Percentiles rank a stretch among this genome's conserved stretches.
phyloP scores from a whole-genome alignment of 176 grass and related monocot species.

The Metroxylon sagu region DNA sequence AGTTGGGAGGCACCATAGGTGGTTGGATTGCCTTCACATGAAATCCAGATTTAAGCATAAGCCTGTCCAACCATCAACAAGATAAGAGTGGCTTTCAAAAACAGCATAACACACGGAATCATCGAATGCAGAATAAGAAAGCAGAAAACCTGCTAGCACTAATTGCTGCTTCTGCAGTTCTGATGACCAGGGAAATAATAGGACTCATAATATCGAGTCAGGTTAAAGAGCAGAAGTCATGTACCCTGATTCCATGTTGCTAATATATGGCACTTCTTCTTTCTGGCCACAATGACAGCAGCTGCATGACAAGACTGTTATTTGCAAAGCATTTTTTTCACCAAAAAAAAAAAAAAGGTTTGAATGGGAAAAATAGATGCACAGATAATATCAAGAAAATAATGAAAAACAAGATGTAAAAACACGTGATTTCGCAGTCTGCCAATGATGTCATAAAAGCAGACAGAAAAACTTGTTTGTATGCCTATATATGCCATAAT shows the following conservation, averaged over 20 bases:
- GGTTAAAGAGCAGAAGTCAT: conserved; percentile 59
- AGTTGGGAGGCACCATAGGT: conserved; percentile 76
- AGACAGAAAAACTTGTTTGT: too few species aligned
- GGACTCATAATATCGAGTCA: conserved; percentile 55
- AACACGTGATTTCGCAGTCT: too few species aligned
- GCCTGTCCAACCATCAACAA: conserved; percentile 23
- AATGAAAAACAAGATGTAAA: too few species aligned
- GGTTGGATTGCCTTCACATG: conserved; percentile 82
- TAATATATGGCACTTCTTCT: conserved; percentile 65
- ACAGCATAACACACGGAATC: too few species aligned
- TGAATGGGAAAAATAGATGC: too few species aligned
- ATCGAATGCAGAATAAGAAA: too few species aligned
- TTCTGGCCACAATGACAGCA: conserved; percentile 52
- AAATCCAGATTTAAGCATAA: conserved; percentile 84
- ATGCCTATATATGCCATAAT: too few species aligned
- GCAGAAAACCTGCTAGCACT: conserved; percentile 61
- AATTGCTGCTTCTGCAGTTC: conserved; percentile 63
- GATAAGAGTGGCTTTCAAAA: too few species aligned
- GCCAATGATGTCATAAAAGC: too few species aligned
- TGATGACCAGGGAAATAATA: conserved; percentile 84
- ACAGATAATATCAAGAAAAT: too few species aligned
- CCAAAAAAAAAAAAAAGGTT: background rate
- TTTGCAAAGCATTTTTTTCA: conserved; percentile 3
- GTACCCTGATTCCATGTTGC: conserved; percentile 61
- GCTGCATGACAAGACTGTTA: conserved; percentile 34